phyloP scores from a whole-genome alignment of 139 green algal species.

The Asterochloris sp. region DNA sequence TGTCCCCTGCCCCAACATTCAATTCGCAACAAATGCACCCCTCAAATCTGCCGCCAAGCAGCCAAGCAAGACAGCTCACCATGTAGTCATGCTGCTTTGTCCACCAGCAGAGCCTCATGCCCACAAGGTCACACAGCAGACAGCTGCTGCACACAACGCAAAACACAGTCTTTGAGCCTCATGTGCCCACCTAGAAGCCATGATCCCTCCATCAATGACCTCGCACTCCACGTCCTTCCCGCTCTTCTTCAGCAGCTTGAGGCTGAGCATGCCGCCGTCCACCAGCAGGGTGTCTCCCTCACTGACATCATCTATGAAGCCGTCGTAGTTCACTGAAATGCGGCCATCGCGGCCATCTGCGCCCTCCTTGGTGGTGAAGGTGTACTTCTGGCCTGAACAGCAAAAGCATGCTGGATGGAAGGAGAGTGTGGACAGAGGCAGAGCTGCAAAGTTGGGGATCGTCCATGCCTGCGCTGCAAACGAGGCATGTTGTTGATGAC shows the following conservation, averaged over 20 bases:
- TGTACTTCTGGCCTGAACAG: conserved; percentile 44
- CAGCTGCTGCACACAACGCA: too few relatives aligned
- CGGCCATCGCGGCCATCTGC: conserved; percentile 46
- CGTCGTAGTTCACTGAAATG: conserved; percentile 80
- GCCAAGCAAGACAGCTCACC: background rate
- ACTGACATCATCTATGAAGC: conserved; percentile 70
- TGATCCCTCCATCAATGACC: conserved; percentile 68
- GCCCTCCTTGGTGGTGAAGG: conserved; percentile 68
- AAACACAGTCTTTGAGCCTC: background rate
- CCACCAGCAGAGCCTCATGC: background rate
- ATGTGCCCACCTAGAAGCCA: conserved; percentile 42
- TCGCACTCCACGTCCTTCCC: conserved; percentile 55
- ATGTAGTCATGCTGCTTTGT: background rate
- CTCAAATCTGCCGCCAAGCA: background rate
- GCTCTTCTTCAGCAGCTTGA: conserved; percentile 52
- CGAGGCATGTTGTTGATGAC: too few relatives aligned
- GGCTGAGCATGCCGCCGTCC: conserved; percentile 71
- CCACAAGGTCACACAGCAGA: too few relatives aligned
- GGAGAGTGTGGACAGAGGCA: too few relatives aligned
- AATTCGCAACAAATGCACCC: background rate
- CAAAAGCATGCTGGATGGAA: too few relatives aligned
- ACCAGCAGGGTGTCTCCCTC: conserved; percentile 75
- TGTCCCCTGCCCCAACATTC: background rate
- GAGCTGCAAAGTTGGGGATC: too few relatives aligned
- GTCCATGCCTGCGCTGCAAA: too few relatives aligned